Evolutionary conservation across 73 alveolate species (phyloP), one percentile per base, ranked within the genome.

Genomic region (Paramecium tetraurelia): DNA sequence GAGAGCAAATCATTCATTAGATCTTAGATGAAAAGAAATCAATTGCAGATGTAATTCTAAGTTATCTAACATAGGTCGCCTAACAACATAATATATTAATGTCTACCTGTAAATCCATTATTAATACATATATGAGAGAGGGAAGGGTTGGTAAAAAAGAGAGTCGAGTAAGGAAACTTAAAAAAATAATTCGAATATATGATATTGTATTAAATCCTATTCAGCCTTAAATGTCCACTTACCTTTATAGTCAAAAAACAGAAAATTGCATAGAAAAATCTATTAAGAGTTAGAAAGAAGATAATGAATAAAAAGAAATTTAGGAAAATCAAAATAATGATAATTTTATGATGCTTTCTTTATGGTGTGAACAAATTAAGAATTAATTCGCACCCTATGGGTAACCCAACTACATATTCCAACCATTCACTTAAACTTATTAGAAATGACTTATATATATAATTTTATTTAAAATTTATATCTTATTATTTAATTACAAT

Each of bases 101-200:
- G 24, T 85, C 93, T 29, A 85, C 93, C 4, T 85, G 86, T 31
- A 85, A 85, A 16, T 69, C 93, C 14, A 85, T 85, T 6, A 69
- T 85, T 7, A 31, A 85, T 10, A 85, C 93, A 11, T 85, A 50
- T 72, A 85, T 58, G 85, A 58, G 58, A 59, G 93, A 85, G 35
- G 93, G 93, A 8, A 69, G 93, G 35, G 77, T 85, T 1, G 93
- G 93, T 6, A 85, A 85, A 85, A 85, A 85, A 53, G 77, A 85
- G 77, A 85, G 86, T 29, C 58, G 93, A 20, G 48, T 58, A 58
- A 69, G 93, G 50, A 85, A 85, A 38, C 93, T 63, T 31, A 63
- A 63, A 27, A 63, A 63, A 63, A 63, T 63, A 14, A 63, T 63
- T 27, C 41, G 46, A 63, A 27, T 33, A 31, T 63, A 63, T 63